A percentile compares a stretch with the other conserved stretches of the same genome.
These are phyloP conservation scores for Clathrus columnatus DNA, from an alignment of 768 basidiomycete species.

Conservation along the genomic window DNA sequence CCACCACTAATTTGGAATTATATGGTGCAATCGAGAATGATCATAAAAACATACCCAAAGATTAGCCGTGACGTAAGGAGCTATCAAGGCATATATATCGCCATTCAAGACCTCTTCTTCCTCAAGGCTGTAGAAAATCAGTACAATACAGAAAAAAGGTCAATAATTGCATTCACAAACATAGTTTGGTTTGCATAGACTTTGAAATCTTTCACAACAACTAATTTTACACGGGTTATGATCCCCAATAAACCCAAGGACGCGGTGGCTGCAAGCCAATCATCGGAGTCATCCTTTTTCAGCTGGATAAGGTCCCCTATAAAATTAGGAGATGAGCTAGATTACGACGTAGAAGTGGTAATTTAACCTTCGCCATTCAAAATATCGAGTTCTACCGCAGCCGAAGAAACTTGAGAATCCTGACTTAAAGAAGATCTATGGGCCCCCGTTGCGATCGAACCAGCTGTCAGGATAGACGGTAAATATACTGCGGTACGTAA, in stretches of 20 bases:
- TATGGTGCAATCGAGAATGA: background rate
- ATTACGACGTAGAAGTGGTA: background rate
- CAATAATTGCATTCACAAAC: background rate
- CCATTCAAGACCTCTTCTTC: slow-evolving; percentile 11
- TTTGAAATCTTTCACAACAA: slow-evolving; percentile 10
- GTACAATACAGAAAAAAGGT: background rate
- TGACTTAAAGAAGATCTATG: slow-evolving; percentile 12
- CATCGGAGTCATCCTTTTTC: slow-evolving; percentile 8
- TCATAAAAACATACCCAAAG: slow-evolving; percentile 2
- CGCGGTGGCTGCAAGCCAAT: slow-evolving; percentile 12
- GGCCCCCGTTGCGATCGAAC: slow-evolving; percentile 12
- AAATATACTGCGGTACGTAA: background rate
- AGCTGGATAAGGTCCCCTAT: slow-evolving; percentile 12
- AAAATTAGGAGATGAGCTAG: background rate
- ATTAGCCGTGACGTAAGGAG: slow-evolving; percentile 12
- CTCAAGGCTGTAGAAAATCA: slow-evolving; percentile 2
- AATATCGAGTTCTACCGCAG: slow-evolving; percentile 10
- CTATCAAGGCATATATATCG: slow-evolving; percentile 10
- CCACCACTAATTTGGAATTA: slow-evolving; percentile 13
- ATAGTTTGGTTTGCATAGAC: slow-evolving; percentile 13
- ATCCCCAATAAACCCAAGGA: slow-evolving; percentile 11
- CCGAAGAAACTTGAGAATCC: slow-evolving; percentile 11
- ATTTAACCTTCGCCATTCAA: slow-evolving; percentile 9
- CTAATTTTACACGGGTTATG: slow-evolving; percentile 11
- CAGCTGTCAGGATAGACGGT: slow-evolving; percentile 6